Conservation (phyloP, 108 stramenopile species). For the Nannochloropsis oceanica region DNA sequence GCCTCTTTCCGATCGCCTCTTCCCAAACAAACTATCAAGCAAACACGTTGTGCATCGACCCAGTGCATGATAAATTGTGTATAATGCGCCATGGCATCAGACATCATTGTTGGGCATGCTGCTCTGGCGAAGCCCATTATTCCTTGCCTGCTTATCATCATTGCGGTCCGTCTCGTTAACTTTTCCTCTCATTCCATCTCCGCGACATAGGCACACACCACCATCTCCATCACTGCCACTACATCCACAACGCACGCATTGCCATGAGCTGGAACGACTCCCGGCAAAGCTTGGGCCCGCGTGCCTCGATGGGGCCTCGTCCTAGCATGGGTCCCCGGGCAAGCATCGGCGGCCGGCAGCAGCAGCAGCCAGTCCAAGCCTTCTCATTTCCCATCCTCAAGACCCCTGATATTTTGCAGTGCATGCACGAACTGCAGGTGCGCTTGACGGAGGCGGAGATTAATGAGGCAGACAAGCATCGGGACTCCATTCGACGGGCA, state of each 20-base stretch:
- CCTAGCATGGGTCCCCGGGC: background rate
- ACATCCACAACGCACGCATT: background rate
- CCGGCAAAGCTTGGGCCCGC: background rate
- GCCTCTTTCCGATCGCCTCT: no score
- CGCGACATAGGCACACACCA: no score
- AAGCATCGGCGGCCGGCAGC: background rate
- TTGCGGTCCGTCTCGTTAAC: no score
- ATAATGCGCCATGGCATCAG: no score
- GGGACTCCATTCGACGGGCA: conserved; percentile 3
- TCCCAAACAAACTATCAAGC: no score
- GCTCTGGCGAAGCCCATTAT: no score
- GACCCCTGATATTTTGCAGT: conserved; percentile 21
- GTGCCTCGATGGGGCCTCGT: background rate
- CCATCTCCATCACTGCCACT: no score
- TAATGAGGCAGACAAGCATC: conserved; percentile 16
- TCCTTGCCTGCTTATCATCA: no score
- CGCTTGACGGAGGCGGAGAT: conserved; percentile 22
- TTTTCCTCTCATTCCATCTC: no score
- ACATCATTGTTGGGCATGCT: no score
- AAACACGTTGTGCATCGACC: no score
- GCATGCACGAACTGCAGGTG: conserved; percentile 20
- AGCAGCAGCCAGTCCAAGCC: background rate
- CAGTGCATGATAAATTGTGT: no score
- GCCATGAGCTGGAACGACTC: background rate
- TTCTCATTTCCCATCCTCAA: conserved; percentile 26